Evolutionary conservation across 176 grass and related monocot species (phyloP).

Genomic region (Ampelocalamus luodianensis): DNA sequence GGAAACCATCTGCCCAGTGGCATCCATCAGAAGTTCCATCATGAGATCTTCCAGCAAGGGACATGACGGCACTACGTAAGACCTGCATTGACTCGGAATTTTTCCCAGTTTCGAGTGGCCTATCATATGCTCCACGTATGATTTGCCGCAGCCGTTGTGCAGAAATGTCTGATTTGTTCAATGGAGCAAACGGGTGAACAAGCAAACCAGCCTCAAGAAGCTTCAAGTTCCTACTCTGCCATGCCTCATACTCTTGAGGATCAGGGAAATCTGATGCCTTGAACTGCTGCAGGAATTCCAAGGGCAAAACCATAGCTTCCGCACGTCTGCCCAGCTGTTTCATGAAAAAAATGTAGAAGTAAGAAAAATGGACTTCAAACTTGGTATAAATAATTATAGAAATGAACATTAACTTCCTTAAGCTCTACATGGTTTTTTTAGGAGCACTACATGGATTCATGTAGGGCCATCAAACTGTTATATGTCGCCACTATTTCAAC

Average conservation of each 20-base stretch:
- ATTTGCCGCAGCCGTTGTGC: conserved; percentile 81
- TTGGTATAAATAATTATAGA: background rate
- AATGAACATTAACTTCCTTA: background rate
- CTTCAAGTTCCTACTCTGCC: conserved; percentile 82
- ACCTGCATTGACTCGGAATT: conserved; percentile 93
- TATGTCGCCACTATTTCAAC: conserved; percentile 7
- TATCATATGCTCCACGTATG: conserved; percentile 68
- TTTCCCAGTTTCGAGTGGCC: conserved; percentile 85
- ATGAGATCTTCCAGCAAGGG: conserved; percentile 68
- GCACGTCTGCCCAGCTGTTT: conserved; percentile 81
- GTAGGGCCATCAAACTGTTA: conserved; percentile 26
- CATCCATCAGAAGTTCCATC: conserved; percentile 88
- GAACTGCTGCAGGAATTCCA: conserved; percentile 96
- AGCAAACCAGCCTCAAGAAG: conserved; percentile 91
- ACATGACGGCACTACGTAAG: conserved; percentile 77
- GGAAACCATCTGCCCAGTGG: conserved; percentile 97
- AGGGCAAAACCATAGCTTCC: conserved; percentile 87
- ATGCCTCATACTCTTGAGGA: conserved; percentile 75
- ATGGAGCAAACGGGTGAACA: conserved; percentile 70
- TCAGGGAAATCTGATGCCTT: conserved; percentile 90
- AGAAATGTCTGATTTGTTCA: conserved; percentile 75
- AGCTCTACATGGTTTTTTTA: background rate
- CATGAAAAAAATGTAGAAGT: background rate
- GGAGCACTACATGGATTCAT: background rate
- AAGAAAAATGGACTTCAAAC: conserved; percentile 24